A percentile compares a stretch with the other conserved stretches of the same genome.
Conservation (phyloP, 345 rosid genomes). For the Camelina laxa region DNA sequence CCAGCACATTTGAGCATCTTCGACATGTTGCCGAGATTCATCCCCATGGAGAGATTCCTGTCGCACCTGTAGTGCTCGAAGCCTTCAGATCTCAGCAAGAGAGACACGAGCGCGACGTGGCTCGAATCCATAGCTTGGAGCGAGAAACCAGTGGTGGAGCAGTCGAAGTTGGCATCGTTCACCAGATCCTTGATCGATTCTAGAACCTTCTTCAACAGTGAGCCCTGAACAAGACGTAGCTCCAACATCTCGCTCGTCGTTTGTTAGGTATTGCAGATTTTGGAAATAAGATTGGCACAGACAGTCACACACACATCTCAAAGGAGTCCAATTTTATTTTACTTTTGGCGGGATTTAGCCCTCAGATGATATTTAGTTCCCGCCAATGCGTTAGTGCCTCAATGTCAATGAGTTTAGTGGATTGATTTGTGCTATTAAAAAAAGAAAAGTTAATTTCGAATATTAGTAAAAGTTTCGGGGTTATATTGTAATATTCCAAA, state of each 20-base stretch:
- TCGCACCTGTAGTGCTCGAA: conserved; percentile 98
- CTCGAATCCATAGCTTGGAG: conserved; percentile 99
- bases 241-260: conserved; percentile 64
- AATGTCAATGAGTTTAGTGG: not conserved
- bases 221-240: conserved; percentile 91
- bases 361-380: conserved; percentile 2
- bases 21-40: conserved; percentile 87
- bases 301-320: no score
- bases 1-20: conserved; percentile 98
- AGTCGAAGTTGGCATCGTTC: conserved; percentile 96
- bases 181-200: conserved; percentile 96
- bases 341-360: conserved; percentile 34
- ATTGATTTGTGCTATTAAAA: not conserved
- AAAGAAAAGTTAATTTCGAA: not conserved
- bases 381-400: conserved; percentile 17
- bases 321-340: conserved; percentile 1
- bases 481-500: not conserved
- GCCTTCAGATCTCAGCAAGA: conserved; percentile 90
- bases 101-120: conserved; percentile 93
- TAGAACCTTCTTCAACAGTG: conserved; percentile 90
- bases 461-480: not conserved
- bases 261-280: no score
- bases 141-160: conserved; percentile 94
- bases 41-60: conserved; percentile 91
- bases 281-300: no score